These are phyloP conservation scores for Thielaviopsis euricoi DNA, from an alignment of 2,329 filamentous ascomycete genomes.

Conservation along the genomic window DNA sequence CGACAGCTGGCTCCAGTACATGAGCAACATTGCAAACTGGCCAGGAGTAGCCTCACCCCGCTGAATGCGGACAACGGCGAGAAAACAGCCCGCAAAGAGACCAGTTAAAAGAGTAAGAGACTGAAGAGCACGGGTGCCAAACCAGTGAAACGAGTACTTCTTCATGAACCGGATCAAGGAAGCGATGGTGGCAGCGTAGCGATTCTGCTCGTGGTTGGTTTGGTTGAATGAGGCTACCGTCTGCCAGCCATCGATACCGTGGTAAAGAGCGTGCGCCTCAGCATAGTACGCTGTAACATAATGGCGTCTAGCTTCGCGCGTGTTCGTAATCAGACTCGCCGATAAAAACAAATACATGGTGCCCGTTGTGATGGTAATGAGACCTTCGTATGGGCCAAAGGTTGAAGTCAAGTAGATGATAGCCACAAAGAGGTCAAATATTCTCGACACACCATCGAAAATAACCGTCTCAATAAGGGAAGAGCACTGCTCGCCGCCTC, in stretches of 20 bases:
- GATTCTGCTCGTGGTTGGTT: conserved; percentile 36
- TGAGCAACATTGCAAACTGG: conserved; percentile 53
- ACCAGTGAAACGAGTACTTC: conserved; percentile 12
- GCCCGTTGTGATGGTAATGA: conserved; percentile 43
- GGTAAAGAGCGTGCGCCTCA: conserved; percentile 37
- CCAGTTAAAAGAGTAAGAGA: conserved; percentile 52
- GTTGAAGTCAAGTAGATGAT: conserved; percentile 41
- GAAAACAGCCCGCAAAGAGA: conserved; percentile 44
- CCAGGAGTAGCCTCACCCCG: conserved; percentile 43
- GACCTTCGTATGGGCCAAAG: conserved; percentile 44
- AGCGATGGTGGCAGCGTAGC: conserved; percentile 33
- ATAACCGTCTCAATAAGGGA: conserved; percentile 41
- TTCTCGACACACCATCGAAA: conserved; percentile 41
- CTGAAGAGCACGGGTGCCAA: conserved; percentile 28
- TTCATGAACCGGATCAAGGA: conserved; percentile 5
- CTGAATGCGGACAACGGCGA: conserved; percentile 49
- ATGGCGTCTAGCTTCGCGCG: conserved; percentile 31
- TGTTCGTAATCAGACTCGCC: conserved; percentile 32
- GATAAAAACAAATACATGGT: conserved; percentile 39
- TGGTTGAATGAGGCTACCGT: conserved; percentile 45
- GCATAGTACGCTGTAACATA: conserved; percentile 37
- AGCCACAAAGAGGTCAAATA: conserved; percentile 43
- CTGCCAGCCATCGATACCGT: conserved; percentile 41
- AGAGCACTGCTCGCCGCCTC: conserved; percentile 35
- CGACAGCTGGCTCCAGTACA: conserved; percentile 60